Conservation (phyloP, 352 stramenopile species). For the Pseudoperonospora humuli region DNA sequence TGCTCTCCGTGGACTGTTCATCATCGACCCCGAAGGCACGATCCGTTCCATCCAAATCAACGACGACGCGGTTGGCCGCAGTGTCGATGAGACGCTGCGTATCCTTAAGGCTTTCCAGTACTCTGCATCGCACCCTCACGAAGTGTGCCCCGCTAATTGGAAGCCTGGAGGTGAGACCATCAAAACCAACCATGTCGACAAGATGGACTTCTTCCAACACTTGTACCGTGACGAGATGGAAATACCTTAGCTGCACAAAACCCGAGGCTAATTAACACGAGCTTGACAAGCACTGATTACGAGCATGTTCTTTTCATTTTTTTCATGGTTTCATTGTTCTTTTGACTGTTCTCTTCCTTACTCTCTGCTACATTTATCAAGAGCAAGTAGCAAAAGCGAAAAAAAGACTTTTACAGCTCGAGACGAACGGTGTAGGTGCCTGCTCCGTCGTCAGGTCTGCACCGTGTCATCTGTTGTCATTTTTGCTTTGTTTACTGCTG, state of each 20-base stretch:
- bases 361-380: conserved; percentile 1
- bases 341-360: conserved; percentile 6
- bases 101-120: conserved; percentile 86
- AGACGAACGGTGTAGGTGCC: not conserved
- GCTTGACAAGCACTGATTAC: no score
- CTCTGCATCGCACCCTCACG: conserved; percentile 53
- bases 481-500: conserved; percentile 43
- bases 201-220: conserved; percentile 81
- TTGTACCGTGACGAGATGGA: conserved; percentile 40
- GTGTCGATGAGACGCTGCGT: conserved; percentile 73
- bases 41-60: conserved; percentile 84
- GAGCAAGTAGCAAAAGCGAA: conserved; percentile 6
- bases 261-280: no score
- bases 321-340: conserved; percentile 19
- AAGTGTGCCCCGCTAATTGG: conserved; percentile 85
- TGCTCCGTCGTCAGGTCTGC: not conserved
- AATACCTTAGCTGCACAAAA: no score
- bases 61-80: conserved; percentile 74
- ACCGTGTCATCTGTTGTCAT: not conserved
- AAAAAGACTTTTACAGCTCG: conserved; percentile 20
- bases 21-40: conserved; percentile 78
- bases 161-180: conserved; percentile 77
- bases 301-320: conserved; percentile 15
- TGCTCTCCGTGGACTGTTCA: conserved; percentile 70
- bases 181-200: conserved; percentile 76